Conservation (phyloP, 495 filamentous ascomycete genomes). For the Penicillium angulare region DNA sequence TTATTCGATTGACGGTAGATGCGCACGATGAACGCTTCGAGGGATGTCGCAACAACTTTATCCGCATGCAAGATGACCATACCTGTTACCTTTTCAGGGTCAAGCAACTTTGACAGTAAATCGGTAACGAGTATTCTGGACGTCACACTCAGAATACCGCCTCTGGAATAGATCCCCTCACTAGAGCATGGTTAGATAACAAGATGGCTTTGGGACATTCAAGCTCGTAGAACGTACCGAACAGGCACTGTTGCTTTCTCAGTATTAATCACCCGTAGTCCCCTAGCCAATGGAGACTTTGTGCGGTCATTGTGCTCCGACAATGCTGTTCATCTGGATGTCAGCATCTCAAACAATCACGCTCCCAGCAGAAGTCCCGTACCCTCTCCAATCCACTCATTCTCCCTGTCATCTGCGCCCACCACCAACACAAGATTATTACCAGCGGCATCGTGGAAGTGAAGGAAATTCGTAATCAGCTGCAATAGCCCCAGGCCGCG, state of each 20-base stretch:
- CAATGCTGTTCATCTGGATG: constrained; percentile 52
- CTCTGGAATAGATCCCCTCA: constrained; percentile 84
- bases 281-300: constrained; percentile 70
- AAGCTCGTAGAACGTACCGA: constrained; percentile 37
- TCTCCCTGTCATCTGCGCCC: constrained; percentile 90
- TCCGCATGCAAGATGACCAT: constrained; percentile 89
- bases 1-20: constrained; percentile 94
- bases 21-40: constrained; percentile 92
- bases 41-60: constrained; percentile 76
- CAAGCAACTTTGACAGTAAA: constrained; percentile 74
- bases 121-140: constrained; percentile 94
- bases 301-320: constrained; percentile 92
- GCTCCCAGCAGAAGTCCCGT: constrained; percentile 7
- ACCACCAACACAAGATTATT: constrained; percentile 88
- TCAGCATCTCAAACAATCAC: constrained; percentile 4
- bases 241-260: constrained; percentile 83
- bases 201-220: not conserved
- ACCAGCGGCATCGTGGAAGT: constrained; percentile 93
- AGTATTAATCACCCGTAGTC: constrained; percentile 89
- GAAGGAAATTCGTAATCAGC: constrained; percentile 87
- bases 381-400: constrained; percentile 88
- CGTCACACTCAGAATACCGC: constrained; percentile 94
- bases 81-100: constrained; percentile 84
- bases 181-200: constrained; percentile 38
- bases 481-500: constrained; percentile 89